A percentile compares a stretch with the other conserved stretches of the same genome.
phyloP scores from a whole-genome alignment of 306 rosid species.

The Inga oerstediana region DNA sequence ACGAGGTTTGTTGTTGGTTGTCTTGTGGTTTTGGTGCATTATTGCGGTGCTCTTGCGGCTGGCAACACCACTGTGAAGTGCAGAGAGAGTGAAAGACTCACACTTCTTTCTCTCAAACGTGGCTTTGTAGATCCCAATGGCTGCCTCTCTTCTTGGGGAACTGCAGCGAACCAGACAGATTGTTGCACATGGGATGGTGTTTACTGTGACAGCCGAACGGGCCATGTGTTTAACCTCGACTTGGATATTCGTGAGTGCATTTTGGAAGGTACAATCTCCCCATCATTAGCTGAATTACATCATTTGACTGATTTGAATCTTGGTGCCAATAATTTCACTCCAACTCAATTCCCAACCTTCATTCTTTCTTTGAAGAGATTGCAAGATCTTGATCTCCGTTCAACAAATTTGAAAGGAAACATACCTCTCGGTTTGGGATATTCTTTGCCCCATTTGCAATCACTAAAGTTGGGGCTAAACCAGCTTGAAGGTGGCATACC shows the following conservation, averaged over 20 bases:
- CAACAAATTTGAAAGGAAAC: not conserved
- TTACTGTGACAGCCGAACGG: not conserved
- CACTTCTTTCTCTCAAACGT: not conserved
- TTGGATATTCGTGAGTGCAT: not conserved
- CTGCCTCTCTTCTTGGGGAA: not conserved
- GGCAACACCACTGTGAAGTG: not conserved
- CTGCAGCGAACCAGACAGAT: not conserved
- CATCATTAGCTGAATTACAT: not conserved
- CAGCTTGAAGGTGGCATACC: not conserved
- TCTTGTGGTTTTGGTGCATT: not conserved
- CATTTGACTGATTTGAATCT: slow-evolving; percentile 9
- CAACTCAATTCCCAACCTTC: not conserved
- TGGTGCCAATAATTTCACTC: not conserved
- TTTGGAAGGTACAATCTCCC: slow-evolving; percentile 10
- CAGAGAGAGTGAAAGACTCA: not conserved
- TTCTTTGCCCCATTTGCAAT: not conserved
- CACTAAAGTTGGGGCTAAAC: not conserved
- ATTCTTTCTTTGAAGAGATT: not conserved
- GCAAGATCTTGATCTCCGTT: not conserved
- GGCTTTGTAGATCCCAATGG: not conserved
- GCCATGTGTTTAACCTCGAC: slow-evolving; percentile 9
- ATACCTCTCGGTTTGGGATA: not conserved
- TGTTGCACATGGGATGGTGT: slow-evolving; percentile 18
- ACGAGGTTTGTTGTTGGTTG: not conserved
- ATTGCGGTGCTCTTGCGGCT: not conserved